A percentile compares a stretch with the other conserved stretches of the same genome.
Evolutionary conservation across 73 alveolate species (phyloP).

Genomic region (Durusdinium trenchii): DNA sequence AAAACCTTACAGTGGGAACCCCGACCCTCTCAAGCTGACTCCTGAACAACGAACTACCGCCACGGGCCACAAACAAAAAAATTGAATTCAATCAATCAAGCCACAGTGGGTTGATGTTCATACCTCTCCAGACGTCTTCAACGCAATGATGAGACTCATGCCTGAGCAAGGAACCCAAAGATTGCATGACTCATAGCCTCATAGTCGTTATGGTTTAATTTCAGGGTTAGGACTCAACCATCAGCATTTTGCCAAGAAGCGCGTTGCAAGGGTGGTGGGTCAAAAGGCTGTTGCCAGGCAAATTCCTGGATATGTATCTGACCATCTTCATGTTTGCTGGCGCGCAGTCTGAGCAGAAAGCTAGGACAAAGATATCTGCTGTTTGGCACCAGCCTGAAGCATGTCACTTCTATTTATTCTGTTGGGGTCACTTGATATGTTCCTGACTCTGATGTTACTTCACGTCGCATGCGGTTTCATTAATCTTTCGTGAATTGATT

Average conservation of each 20-base stretch:
- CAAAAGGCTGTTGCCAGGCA: background rate
- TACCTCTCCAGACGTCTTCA: background rate
- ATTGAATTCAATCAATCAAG: background rate
- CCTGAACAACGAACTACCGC: background rate
- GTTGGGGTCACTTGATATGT: background rate
- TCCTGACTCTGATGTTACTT: background rate
- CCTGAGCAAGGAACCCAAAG: background rate
- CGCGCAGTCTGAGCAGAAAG: background rate
- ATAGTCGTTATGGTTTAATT: background rate
- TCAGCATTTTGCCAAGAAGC: background rate
- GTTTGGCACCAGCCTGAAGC: background rate
- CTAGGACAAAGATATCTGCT: background rate
- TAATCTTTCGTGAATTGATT: background rate
- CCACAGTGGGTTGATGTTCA: background rate
- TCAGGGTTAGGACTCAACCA: background rate
- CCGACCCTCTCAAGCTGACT: background rate
- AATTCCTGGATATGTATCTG: background rate
- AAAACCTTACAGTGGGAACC: background rate
- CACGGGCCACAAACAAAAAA: background rate
- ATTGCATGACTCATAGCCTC: background rate
- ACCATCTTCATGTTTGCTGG: background rate
- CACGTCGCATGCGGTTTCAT: background rate
- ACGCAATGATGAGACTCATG: slow-evolving; percentile 34
- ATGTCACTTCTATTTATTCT: background rate
- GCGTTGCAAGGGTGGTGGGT: slow-evolving; percentile 7